Evolutionary conservation across 305 asterid species (phyloP).

Genomic region (Fraxinus velutina): DNA sequence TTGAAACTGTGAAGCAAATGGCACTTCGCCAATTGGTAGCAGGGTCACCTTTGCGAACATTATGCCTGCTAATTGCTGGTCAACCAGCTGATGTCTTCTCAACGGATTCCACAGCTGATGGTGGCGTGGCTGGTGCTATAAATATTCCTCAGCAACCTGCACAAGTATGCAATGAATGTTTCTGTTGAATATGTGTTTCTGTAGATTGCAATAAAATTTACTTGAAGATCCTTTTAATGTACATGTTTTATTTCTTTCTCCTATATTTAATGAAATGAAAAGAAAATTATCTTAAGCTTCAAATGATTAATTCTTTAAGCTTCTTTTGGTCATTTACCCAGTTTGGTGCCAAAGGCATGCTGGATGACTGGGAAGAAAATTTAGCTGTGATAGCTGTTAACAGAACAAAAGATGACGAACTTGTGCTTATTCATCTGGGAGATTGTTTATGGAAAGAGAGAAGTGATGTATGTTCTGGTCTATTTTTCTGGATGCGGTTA

Average conservation of each 20-base stretch:
- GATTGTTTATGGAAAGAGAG: constrained; percentile 97
- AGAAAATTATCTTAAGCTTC: constrained; percentile 4
- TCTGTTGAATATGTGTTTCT: constrained; percentile 7
- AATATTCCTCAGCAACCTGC: constrained; percentile 53
- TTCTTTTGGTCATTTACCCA: constrained; percentile 27
- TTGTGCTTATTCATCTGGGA: constrained; percentile 95
- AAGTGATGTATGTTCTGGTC: constrained; percentile 66
- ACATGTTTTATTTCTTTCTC: not conserved
- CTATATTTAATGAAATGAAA: constrained; percentile 7
- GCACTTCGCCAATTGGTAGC: constrained; percentile 72
- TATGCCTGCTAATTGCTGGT: constrained; percentile 84
- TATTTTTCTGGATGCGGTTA: constrained; percentile 11
- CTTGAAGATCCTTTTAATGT: not conserved
- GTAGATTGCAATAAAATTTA: constrained; percentile 8
- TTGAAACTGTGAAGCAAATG: constrained; percentile 78
- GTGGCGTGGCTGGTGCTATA: constrained; percentile 38
- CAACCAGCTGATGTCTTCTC: constrained; percentile 81
- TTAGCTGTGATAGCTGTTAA: constrained; percentile 94
- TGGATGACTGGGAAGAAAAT: constrained; percentile 97
- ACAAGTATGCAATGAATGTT: constrained; percentile 46
- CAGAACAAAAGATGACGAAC: constrained; percentile 93
- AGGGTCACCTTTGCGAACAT: constrained; percentile 85
- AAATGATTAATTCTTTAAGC: not conserved
- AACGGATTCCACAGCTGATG: constrained; percentile 39
- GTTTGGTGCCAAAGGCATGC: constrained; percentile 70